A percentile compares a stretch with the other conserved stretches of the same genome.
phyloP scores from a whole-genome alignment of 345 rosid species.

The Garcia nutans region DNA sequence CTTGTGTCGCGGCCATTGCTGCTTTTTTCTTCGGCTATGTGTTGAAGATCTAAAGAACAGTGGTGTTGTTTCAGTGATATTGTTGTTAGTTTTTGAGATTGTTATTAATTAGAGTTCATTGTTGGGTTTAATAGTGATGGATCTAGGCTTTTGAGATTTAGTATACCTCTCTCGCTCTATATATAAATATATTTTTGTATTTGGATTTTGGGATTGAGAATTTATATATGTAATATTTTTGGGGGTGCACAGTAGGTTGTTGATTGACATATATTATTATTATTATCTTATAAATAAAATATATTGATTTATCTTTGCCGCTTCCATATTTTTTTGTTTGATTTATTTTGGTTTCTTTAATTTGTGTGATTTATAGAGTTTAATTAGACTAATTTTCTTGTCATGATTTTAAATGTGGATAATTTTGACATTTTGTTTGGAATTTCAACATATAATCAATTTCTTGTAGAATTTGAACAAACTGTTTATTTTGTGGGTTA shows the following conservation, averaged over 20 bases:
- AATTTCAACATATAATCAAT: no score
- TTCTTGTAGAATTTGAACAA: no score
- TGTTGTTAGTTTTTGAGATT: not conserved
- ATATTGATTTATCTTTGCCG: not conserved
- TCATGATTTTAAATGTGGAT: no score
- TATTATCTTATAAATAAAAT: not conserved
- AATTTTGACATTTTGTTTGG: no score
- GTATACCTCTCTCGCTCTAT: not conserved
- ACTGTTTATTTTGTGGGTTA: no score
- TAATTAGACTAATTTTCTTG: no score
- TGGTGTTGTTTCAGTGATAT: not conserved
- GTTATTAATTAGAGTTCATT: not conserved
- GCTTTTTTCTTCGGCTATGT: conserved; percentile 49
- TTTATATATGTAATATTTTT: not conserved
- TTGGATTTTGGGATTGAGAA: not conserved
- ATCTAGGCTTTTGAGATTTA: not conserved
- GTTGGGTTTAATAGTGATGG: not conserved
- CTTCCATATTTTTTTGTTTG: not conserved
- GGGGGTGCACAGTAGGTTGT: conserved; percentile 13
- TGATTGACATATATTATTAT: not conserved
- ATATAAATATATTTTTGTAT: not conserved
- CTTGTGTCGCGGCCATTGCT: conserved; percentile 36
- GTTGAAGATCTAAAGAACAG: conserved; percentile 44
- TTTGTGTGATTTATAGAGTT: not conserved
- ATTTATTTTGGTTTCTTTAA: not conserved